Conservation (phyloP, 2,329 filamentous ascomycete genomes). For the Colletotrichum higginsianum region DNA sequence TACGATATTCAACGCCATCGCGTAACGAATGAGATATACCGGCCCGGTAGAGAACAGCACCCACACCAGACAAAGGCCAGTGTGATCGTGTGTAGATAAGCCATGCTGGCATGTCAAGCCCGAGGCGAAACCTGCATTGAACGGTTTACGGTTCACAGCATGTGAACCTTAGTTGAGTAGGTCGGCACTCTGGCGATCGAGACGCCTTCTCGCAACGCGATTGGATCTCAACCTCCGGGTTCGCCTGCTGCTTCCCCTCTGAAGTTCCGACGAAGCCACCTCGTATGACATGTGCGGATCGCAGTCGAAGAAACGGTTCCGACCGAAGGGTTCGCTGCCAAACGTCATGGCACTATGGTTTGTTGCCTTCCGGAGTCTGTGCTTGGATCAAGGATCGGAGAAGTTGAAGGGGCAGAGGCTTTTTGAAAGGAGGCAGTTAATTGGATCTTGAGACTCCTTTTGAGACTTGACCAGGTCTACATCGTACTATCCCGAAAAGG, state of each 20-base stretch:
- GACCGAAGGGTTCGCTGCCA: constrained; percentile 18
- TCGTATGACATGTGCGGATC: constrained; percentile 4
- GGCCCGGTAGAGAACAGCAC: background rate
- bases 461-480: constrained; percentile 2
- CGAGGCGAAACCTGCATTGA: constrained; percentile 9
- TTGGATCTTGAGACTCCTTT: background rate
- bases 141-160: constrained; percentile 11
- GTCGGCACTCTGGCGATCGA: background rate
- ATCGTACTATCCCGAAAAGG: background rate
- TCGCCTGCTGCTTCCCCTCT: background rate
- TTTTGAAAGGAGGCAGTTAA: background rate
- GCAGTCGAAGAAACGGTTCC: background rate
- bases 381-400: constrained; percentile 9
- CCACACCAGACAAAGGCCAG: background rate
- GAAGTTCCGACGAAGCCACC: constrained; percentile 25
- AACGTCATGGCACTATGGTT: constrained; percentile 8
- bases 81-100: background rate
- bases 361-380: constrained; percentile 2
- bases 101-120: background rate
- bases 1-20: too few relatives aligned
- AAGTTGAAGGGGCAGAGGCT: background rate
- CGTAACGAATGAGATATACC: too few relatives aligned
- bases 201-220: constrained; percentile 6
- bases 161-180: background rate
- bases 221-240: background rate